Evolutionary conservation across 106 monocot species (phyloP), one percentile per base, ranked within the genome.

Genomic region (Dendrobium catenatum): DNA sequence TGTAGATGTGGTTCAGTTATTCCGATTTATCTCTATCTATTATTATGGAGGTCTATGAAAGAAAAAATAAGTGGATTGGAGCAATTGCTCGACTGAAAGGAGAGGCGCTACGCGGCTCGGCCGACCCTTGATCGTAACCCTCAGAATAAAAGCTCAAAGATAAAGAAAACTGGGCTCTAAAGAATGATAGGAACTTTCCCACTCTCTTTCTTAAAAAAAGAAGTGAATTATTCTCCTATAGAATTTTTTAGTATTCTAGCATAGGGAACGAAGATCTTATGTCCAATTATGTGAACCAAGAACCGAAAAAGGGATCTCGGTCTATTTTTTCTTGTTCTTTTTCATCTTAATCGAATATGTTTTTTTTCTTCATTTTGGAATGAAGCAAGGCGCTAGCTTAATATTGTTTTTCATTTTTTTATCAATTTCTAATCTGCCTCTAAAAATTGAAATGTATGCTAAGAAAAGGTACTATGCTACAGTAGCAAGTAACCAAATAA

Each of bases 121-220:
- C 9, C 0, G 46, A 46, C 2, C 46, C 46, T 46, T 46, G 46
- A 46, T 3, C 46, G 9, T 46, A 46, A 46, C 9, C 44, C 44
- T 44, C 13, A 0, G 37, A 66, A 66, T 66, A 64, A 67, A 79
- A 79, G 44, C 64, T 9, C 51, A 55, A 56, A 56, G 55, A 31
- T 78, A 67, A 67, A 24, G 67, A 67, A 27, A 67, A 29, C 61
- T 20, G 4, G 4, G 61, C 51, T 78, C 78, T 55, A 78, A 78
- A 78, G 54, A 78, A 78, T 78, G 78, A 56, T 1, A 31, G 11
- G 26, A 31, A 17, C 78, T 48, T 48, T 48, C 78, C 48, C 48
- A 33, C 27, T 19, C 55, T 18, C 41, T 19, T 31, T 31, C 31
- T 31, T 31, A 64, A 66, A 66, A 40, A 73, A 40, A 73, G 7